Percentiles rank a stretch among this genome's conserved stretches.
phyloP scores from a whole-genome alignment of 2,329 filamentous ascomycete species.

The Sporothrix inflata region DNA sequence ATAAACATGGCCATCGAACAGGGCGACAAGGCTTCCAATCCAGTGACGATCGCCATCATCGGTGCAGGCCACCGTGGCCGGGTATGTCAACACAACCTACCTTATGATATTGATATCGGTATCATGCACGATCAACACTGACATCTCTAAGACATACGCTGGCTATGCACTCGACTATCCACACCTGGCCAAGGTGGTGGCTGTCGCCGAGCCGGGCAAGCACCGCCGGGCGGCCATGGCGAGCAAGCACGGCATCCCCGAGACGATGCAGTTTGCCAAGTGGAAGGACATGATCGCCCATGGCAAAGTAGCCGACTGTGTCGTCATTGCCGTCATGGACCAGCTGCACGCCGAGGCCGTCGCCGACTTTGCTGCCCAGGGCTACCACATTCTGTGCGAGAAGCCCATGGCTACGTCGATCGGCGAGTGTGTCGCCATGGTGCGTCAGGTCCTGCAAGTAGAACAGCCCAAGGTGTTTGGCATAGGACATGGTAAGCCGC shows the following conservation, averaged over 20 bases:
- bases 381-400: constrained; percentile 18
- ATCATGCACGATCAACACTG: background rate
- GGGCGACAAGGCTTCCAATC: background rate
- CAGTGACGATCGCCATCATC: constrained; percentile 6
- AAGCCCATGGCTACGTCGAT: constrained; percentile 14
- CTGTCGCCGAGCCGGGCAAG: constrained; percentile 12
- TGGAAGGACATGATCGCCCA: background rate
- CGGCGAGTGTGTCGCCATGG: constrained; percentile 13
- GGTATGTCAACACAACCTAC: background rate
- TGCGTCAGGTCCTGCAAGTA: background rate
- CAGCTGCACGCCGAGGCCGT: constrained; percentile 10
- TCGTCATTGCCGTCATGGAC: constrained; percentile 8
- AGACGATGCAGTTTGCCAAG: background rate
- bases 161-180: constrained; percentile 6
- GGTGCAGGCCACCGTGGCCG: constrained; percentile 13
- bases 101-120: background rate
- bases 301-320: constrained; percentile 2
- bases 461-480: constrained; percentile 12
- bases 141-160: background rate
- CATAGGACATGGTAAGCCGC: background rate
- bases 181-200: constrained; percentile 10
- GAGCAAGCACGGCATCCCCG: background rate
- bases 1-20: background rate
- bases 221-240: constrained; percentile 6
- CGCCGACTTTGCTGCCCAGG: background rate